phyloP scores from a whole-genome alignment of 139 green algal species.

The Chlorella sorokiniana region DNA sequence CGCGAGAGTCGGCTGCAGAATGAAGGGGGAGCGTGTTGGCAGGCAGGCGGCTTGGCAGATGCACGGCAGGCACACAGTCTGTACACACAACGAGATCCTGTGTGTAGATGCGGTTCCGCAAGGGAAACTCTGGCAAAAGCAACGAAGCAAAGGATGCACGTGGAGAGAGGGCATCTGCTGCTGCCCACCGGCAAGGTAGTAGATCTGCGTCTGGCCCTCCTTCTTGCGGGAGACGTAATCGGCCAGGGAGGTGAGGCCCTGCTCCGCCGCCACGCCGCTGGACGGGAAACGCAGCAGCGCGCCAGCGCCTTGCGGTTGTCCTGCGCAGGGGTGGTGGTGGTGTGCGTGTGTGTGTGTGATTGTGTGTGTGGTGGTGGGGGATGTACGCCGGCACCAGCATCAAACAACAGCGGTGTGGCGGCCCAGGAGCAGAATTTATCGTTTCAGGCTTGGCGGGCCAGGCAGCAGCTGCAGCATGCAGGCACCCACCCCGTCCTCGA shows the following conservation, averaged over 20 bases:
- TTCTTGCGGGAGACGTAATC: conserved; percentile 92
- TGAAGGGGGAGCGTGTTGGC: no score
- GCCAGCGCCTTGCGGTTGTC: conserved; percentile 27
- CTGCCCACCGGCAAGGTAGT: conserved; percentile 84
- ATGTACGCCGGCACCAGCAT: no score
- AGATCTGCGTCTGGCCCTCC: conserved; percentile 92
- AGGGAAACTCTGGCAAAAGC: no score
- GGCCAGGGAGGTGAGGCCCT: conserved; percentile 66
- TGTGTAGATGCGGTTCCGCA: neutral
- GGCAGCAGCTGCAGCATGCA: neutral
- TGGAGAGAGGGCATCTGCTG: neutral
- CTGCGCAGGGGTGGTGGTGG: neutral
- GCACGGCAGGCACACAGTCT: neutral
- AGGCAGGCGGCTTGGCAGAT: neutral
- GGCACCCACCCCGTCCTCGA: conserved; percentile 83
- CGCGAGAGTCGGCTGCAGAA: conserved; percentile 15
- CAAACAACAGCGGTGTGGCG: no score
- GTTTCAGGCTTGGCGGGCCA: no score
- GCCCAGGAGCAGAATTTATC: no score
- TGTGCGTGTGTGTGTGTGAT: neutral
- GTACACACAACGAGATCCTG: neutral
- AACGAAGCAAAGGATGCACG: neutral
- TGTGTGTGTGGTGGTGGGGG: neutral
- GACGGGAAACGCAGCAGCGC: conserved; percentile 20
- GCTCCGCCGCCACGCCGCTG: neutral